A percentile compares a stretch with the other conserved stretches of the same genome.
Conservation (phyloP, 2,329 filamentous ascomycete genomes). For the Trichoderma sp. region DNA sequence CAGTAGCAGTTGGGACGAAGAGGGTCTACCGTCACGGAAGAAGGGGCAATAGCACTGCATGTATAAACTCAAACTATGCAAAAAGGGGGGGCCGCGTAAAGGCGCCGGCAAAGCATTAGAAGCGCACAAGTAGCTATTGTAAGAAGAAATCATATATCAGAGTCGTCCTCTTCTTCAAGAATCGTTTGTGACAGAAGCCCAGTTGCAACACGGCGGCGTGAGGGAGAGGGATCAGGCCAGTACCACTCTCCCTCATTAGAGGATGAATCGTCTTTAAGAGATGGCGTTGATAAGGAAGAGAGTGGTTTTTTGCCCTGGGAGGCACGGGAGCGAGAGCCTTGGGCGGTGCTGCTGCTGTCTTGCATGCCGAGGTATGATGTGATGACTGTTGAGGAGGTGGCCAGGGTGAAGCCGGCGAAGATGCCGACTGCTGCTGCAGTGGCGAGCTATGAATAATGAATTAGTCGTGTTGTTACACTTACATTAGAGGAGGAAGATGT, state of each 20-base stretch:
- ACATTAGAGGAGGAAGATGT: constrained; percentile 20
- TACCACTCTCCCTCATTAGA: constrained; percentile 40
- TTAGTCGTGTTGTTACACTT: neutral
- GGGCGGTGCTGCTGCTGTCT: constrained; percentile 19
- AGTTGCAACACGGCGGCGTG: constrained; percentile 41
- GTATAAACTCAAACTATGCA: neutral
- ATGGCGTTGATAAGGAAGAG: constrained; percentile 22
- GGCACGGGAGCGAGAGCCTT: constrained; percentile 6
- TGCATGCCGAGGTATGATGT: constrained; percentile 49
- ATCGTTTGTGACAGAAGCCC: constrained; percentile 65
- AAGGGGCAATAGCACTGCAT: neutral
- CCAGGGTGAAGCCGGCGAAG: constrained; percentile 57
- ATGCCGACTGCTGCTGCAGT: constrained; percentile 67
- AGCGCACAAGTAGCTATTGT: neutral
- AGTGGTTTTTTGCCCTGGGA: constrained; percentile 19
- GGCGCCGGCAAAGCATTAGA: neutral
- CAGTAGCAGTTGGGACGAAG: neutral
- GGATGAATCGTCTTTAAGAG: constrained; percentile 24
- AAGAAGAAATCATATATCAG: constrained; percentile 34
- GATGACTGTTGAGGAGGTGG: constrained; percentile 54
- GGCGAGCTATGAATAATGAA: constrained; percentile 46
- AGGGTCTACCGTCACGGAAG: neutral
- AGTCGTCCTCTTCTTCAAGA: constrained; percentile 70
- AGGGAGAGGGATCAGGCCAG: constrained; percentile 36
- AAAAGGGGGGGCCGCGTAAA: neutral